Evolutionary conservation across 73 alveolate genomes (phyloP), one percentile per base, ranked within the genome.

Genomic region (Paramecium octaurelia): DNA sequence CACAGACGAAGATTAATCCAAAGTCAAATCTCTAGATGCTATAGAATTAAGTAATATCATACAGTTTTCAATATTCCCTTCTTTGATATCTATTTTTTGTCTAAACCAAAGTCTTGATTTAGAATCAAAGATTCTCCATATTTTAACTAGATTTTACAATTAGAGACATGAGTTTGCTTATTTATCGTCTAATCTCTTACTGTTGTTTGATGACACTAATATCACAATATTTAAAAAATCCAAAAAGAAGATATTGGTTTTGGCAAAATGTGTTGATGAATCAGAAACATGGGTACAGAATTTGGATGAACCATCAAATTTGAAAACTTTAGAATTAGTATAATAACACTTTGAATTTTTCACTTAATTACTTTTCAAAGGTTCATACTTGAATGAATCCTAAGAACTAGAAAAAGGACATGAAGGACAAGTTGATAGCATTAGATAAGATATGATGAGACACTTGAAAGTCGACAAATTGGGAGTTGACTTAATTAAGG

Each of bases 281-380:
- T 89, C 94, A 14, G 94, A 89, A 89, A 89, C 94, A 18, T 89
- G 94, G 94, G 88, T 89, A n/a, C 34, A 89, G 3, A 70, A 89
- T 50, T 68, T 89, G 11, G 92, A 89, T 9, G 80, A 70, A 27
- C 71, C 68, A 14, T 58, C 71, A 44, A 54, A 89, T 50, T 34
- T 89, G 29, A 54, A 71, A 40, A 89, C 88, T 20, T 73, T 89
- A 44, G 57, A 44, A 42, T n/a, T 38, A 27, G 88, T 83, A 0
- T 46, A 70, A 42, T 35, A 71, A 8, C 85, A 70, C 27, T 44
- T 89, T 10, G 71, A 89, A 23, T 89, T 70, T 46, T 89, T 89
- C 23, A 60, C 90, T 23, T 38, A 89, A 29, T 46, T 89, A 31
- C 91, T 89, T 3, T 70, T 77, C 16, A 89, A 70, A 88, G 92